Conservation (phyloP, 495 filamentous ascomycete genomes). For the Durotheca rogersii region DNA sequence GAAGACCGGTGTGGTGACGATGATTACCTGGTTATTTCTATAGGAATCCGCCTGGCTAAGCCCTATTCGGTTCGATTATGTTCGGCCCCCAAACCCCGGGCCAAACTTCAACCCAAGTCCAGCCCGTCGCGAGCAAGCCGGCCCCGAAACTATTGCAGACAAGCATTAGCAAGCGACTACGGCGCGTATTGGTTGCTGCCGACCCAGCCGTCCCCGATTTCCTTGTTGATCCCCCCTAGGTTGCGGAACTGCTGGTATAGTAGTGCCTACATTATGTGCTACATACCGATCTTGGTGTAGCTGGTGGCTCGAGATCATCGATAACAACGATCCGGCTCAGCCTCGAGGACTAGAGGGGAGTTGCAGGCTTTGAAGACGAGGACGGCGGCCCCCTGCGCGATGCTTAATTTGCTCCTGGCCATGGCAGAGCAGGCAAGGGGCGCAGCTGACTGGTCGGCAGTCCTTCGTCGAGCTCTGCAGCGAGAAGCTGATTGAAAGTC, state of each 20-base stretch:
- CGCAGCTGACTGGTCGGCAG: constrained; percentile 1
- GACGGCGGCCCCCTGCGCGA: not conserved
- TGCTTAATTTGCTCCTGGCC: constrained; percentile 1
- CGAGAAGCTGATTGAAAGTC: constrained; percentile 26
- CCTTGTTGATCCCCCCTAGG: too few relatives aligned
- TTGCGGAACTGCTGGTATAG: too few relatives aligned
- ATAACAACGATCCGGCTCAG: not conserved
- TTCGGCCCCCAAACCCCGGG: constrained; percentile 1
- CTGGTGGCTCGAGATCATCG: too few relatives aligned
- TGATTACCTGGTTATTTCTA: too few relatives aligned
- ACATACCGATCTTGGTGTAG: too few relatives aligned
- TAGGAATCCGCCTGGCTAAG: constrained; percentile 5
- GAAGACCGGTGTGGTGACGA: too few relatives aligned
- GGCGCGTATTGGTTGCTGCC: too few relatives aligned
- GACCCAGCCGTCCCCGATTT: too few relatives aligned
- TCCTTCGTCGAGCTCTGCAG: constrained; percentile 5
- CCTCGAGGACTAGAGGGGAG: not conserved
- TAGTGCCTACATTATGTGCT: too few relatives aligned
- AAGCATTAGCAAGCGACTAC: not conserved
- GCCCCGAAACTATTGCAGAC: not conserved
- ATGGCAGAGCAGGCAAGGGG: constrained; percentile 6
- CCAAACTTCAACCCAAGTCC: not conserved
- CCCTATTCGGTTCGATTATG: constrained; percentile 10
- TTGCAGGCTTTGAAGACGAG: constrained; percentile 1
- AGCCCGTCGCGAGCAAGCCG: not conserved